phyloP scores from a whole-genome alignment of 2,329 filamentous ascomycete species.

The Pseudopyrenochaeta lycopersici region DNA sequence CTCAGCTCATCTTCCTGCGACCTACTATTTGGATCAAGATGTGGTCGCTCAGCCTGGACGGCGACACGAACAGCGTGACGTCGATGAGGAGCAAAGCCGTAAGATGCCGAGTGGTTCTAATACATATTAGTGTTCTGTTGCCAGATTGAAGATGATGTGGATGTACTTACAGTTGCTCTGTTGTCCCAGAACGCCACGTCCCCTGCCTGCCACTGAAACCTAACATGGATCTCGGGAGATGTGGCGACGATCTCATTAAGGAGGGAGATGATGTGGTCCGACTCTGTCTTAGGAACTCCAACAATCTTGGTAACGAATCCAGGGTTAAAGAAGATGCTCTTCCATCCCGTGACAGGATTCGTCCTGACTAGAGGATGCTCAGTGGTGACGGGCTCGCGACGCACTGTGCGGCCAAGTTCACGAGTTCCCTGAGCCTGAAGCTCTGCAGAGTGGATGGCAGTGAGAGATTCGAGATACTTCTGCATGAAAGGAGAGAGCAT shows the following conservation, averaged over 20 bases:
- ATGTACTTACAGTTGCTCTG: constrained; percentile 57
- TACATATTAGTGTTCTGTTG: constrained; percentile 5
- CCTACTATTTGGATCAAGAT: constrained; percentile 55
- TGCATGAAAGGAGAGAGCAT: constrained; percentile 65
- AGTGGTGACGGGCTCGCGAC: constrained; percentile 62
- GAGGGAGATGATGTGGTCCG: constrained; percentile 60
- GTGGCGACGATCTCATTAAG: constrained; percentile 65
- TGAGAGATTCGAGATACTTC: constrained; percentile 66
- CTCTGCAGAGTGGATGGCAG: constrained; percentile 64
- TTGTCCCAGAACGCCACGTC: constrained; percentile 78
- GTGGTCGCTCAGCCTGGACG: constrained; percentile 57
- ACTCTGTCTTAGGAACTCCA: constrained; percentile 66
- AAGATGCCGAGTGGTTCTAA: constrained; percentile 64
- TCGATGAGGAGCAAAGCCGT: constrained; percentile 66
- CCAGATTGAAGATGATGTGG: neutral
- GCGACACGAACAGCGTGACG: constrained; percentile 64
- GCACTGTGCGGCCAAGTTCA: constrained; percentile 61
- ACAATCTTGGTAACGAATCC: constrained; percentile 67
- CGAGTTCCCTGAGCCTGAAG: constrained; percentile 62
- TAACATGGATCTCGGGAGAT: constrained; percentile 73
- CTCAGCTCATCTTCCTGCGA: constrained; percentile 65
- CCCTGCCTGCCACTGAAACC: constrained; percentile 70
- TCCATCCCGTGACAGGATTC: constrained; percentile 70
- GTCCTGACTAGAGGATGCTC: constrained; percentile 67
- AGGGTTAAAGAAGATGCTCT: constrained; percentile 67